These are phyloP conservation scores for Penicillium sp. DNA, from an alignment of 2,329 filamentous ascomycete genomes.

Conservation along the genomic window DNA sequence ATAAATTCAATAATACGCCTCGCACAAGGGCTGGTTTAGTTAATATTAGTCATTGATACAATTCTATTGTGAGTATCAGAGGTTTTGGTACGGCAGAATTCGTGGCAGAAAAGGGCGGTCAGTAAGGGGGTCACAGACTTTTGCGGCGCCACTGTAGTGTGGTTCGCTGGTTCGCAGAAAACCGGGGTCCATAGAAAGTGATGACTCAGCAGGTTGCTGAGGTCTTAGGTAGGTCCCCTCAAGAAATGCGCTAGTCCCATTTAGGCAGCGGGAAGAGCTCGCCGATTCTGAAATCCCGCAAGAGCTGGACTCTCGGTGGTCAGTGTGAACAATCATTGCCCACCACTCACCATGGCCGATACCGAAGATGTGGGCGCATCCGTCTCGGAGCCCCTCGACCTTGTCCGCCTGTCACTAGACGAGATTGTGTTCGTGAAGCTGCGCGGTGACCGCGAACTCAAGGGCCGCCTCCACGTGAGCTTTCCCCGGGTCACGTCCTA, in stretches of 20 bases:
- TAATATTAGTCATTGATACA: no score
- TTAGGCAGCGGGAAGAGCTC: slow-evolving; percentile 22
- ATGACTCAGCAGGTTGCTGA: slow-evolving; percentile 21
- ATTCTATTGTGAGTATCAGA: no score
- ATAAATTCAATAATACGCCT: no score
- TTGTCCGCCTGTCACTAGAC: slow-evolving; percentile 91
- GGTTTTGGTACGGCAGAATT: no score
- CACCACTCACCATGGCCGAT: slow-evolving; percentile 69
- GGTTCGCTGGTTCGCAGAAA: no score
- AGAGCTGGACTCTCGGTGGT: neutral
- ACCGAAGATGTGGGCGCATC: slow-evolving; percentile 70
- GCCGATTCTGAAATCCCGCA: slow-evolving; percentile 18
- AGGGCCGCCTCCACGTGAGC: slow-evolving; percentile 89
- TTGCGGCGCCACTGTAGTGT: no score
- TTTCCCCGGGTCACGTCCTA: neutral
- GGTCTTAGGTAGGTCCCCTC: no score
- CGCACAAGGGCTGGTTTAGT: no score
- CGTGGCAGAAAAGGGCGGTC: no score
- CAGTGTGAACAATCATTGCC: neutral
- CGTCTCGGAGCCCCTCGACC: slow-evolving; percentile 89
- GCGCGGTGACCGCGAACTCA: slow-evolving; percentile 90
- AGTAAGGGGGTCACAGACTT: no score
- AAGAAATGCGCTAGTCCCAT: slow-evolving; percentile 18
- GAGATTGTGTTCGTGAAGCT: slow-evolving; percentile 98
- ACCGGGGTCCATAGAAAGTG: neutral